phyloP scores from a whole-genome alignment of 73 alveolate species.

The Paramecium octaurelia region DNA sequence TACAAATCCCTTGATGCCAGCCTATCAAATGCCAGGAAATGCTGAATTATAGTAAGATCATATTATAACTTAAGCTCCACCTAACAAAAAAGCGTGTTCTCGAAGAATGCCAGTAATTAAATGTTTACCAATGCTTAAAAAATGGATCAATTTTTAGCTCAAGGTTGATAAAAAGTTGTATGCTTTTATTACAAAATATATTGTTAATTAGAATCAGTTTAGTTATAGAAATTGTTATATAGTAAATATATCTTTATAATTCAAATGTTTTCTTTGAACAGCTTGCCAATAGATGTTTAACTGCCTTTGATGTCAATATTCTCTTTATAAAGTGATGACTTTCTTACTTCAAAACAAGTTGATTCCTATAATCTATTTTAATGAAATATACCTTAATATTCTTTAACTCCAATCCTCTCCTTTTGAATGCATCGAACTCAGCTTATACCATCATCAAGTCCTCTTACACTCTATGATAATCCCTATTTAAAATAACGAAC shows the following conservation, averaged over 20 bases:
- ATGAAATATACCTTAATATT: background rate
- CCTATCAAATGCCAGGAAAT: conserved; percentile 30
- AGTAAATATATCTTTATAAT: background rate
- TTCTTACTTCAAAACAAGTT: conserved; percentile 10
- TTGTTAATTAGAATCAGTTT: background rate
- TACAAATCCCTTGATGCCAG: background rate
- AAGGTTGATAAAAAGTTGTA: background rate
- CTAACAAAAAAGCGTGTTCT: background rate
- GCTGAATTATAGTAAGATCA: background rate
- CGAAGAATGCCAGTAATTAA: conserved; percentile 8
- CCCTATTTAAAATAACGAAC: conserved; percentile 8
- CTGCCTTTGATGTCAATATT: background rate
- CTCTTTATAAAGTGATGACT: background rate
- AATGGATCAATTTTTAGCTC: conserved; percentile 4
- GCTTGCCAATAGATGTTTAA: background rate
- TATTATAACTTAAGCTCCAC: background rate
- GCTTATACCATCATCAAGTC: conserved; percentile 44
- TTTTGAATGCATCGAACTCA: conserved; percentile 15
- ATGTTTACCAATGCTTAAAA: background rate
- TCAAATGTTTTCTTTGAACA: background rate
- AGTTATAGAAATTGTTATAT: background rate
- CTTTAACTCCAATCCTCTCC: background rate
- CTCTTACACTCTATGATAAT: conserved; percentile 10
- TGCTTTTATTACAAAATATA: background rate
- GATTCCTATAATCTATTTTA: background rate